Evolutionary conservation across 2,329 filamentous ascomycete species (phyloP).

Genomic region (Lachnellula cervina): DNA sequence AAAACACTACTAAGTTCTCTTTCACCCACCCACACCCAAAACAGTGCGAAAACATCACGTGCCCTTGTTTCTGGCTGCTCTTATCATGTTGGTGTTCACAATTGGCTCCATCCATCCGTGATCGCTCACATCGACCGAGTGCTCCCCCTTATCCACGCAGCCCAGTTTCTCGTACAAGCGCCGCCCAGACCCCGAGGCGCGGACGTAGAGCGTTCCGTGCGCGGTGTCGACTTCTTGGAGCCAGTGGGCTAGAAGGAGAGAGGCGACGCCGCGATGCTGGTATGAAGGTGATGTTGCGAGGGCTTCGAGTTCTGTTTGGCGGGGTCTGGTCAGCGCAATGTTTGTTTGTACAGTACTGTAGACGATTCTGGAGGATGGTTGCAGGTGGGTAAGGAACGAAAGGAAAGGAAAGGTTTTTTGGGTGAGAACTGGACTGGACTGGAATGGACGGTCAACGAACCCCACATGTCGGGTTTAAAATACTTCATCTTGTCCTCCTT

Average conservation of each 20-base stretch:
- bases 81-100: constrained; percentile 6
- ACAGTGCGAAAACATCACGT: constrained; percentile 1
- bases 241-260: constrained; percentile 4
- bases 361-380: constrained; percentile 1
- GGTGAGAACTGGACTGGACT: background rate
- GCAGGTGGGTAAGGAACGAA: background rate
- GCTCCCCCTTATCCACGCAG: constrained; percentile 2
- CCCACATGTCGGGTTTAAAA: constrained; percentile 4
- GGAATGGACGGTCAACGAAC: background rate
- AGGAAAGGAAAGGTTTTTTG: background rate
- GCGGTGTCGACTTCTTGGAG: constrained; percentile 4
- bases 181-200: constrained; percentile 1
- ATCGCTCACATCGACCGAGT: constrained; percentile 4
- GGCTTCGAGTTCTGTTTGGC: constrained; percentile 2
- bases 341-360: background rate
- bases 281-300: constrained; percentile 4
- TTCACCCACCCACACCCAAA: background rate
- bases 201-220: constrained; percentile 5
- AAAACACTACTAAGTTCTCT: no score
- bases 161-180: constrained; percentile 5
- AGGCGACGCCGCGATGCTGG: constrained; percentile 3
- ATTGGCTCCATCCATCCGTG: constrained; percentile 3
- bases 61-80: constrained; percentile 2
- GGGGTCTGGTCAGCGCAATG: background rate
- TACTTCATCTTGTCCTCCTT: constrained; percentile 9